Conservation (phyloP, 768 basidiomycete species). For the Tephrocybe rancida region DNA sequence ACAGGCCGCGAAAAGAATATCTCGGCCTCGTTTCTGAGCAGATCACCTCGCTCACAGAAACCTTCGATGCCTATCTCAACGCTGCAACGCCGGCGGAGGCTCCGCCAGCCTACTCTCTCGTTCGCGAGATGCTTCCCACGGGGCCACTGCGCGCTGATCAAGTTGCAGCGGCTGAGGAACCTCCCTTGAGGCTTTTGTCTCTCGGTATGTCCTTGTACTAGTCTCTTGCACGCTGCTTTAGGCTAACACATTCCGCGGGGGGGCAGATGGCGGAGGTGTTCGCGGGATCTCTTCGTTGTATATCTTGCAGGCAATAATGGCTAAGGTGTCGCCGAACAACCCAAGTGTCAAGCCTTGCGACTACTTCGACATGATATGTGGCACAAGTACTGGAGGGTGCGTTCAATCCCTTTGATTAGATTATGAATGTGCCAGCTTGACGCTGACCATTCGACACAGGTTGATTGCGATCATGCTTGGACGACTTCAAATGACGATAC, state of each 20-base stretch:
- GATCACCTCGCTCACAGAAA: slow-evolving; percentile 18
- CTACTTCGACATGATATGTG: slow-evolving; percentile 37
- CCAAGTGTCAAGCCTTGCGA: slow-evolving; percentile 28
- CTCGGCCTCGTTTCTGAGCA: slow-evolving; percentile 10
- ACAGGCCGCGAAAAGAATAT: slow-evolving; percentile 13
- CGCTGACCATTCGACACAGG: background rate
- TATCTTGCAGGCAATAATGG: slow-evolving; percentile 32
- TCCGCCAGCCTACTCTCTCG: slow-evolving; percentile 24
- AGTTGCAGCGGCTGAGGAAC: slow-evolving; percentile 17
- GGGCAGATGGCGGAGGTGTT: slow-evolving; percentile 39
- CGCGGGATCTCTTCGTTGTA: slow-evolving; percentile 33
- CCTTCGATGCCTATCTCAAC: slow-evolving; percentile 21
- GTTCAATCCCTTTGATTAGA: background rate
- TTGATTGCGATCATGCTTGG: slow-evolving; percentile 41
- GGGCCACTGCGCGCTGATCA: slow-evolving; percentile 26
- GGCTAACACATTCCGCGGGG: background rate
- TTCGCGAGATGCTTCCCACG: slow-evolving; percentile 24
- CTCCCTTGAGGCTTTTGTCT: slow-evolving; percentile 29
- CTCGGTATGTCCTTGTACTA: slow-evolving; percentile 21
- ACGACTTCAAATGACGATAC: slow-evolving; percentile 35
- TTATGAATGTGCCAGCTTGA: background rate
- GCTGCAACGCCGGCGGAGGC: slow-evolving; percentile 18
- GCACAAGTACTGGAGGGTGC: slow-evolving; percentile 37
- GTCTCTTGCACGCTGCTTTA: background rate
- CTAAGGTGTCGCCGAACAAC: slow-evolving; percentile 20